Base-by-base conservation (phyloP, 2,329 filamentous ascomycete genomes). In the Nannizzia gypsea region DNA sequence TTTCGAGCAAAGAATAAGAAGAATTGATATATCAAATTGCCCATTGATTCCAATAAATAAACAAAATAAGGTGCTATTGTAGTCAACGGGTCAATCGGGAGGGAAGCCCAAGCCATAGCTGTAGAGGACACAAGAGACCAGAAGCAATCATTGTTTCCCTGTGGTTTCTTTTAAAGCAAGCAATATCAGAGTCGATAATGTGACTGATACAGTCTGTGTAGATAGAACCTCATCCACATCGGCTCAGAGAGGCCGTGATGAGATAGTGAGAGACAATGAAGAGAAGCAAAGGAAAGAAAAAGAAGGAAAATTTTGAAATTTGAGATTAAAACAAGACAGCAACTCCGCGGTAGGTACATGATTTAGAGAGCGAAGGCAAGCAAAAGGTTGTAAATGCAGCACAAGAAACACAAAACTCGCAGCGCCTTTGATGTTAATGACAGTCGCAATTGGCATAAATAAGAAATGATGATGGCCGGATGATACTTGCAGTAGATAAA, bases 351-450 rank as follows among this genome's bases (percentile, higher is more conserved):
- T 38, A 59, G 42, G 46, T 59, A 44, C 48, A 52, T 40, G 57
- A 22, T 36, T 28, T 54, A 59, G 24, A 28, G 44, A 54, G 34
- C 5, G 31, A 59, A 52, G 28, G 6, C 62, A 60, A 58, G 63
- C 58, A 56, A 57, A 59, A 36, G 9, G 31, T 11, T 48, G 42
- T 40, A 40, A 34, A 56, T 57, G 42, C 34, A 40, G 55, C 13
- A 57, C 55, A 60, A 36, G 44, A 34, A 57, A 59, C 17, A 50
- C 34, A 48, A 36, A 54, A 28, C 50, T 54, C 50, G 26, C 28
- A 31, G 50, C 50, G 50, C 26, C 50, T 31, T 54, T 54, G 50
- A 54, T 54, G 50, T 54, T 54, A 34, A 54, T 54, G 28, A 34
- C 28, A 54, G 28, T 54, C 50, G 26, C 50, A 54, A 34, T 26